Conservation (phyloP, 805 yeast species). For the Lachancea quebecensis region DNA sequence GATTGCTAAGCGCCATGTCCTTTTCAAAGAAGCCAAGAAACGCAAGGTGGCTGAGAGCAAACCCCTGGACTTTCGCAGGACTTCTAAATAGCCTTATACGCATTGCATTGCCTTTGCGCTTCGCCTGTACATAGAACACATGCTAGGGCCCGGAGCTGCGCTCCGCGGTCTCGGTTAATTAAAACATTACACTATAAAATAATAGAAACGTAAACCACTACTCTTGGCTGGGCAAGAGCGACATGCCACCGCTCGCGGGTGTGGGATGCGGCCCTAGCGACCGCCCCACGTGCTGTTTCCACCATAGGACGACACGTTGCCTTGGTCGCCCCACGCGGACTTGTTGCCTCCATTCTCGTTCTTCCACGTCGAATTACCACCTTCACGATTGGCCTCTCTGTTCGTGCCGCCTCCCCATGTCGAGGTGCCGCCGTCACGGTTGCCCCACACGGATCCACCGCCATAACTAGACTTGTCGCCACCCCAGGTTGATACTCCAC, state of each 20-base stretch:
- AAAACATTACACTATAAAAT: not conserved
- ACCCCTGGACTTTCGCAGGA: conserved; percentile 43
- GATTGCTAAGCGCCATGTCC: conserved; percentile 79
- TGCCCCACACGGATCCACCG: conserved; percentile 40
- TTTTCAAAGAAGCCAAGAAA: conserved; percentile 82
- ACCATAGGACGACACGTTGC: conserved; percentile 23
- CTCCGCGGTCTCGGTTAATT: not conserved
- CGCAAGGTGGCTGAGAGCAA: conserved; percentile 61
- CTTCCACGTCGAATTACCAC: conserved; percentile 33
- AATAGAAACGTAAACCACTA: not conserved
- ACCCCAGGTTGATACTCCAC: conserved; percentile 42
- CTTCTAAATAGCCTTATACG: conserved; percentile 4
- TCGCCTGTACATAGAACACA: not conserved
- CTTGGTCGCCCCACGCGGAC: conserved; percentile 35
- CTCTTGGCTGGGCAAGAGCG: not conserved
- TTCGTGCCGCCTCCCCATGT: conserved; percentile 33
- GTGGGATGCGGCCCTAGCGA: conserved; percentile 8
- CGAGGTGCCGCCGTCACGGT: conserved; percentile 36
- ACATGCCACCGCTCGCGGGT: not conserved
- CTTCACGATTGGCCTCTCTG: conserved; percentile 3
- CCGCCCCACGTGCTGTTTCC: conserved; percentile 32
- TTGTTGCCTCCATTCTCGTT: conserved; percentile 27
- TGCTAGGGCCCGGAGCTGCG: not conserved
- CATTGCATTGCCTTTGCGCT: not conserved
- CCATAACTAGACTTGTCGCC: conserved; percentile 35